Evolutionary conservation across 2,329 filamentous ascomycete species (phyloP).

Genomic region (Neophaeococcomyces aloes): DNA sequence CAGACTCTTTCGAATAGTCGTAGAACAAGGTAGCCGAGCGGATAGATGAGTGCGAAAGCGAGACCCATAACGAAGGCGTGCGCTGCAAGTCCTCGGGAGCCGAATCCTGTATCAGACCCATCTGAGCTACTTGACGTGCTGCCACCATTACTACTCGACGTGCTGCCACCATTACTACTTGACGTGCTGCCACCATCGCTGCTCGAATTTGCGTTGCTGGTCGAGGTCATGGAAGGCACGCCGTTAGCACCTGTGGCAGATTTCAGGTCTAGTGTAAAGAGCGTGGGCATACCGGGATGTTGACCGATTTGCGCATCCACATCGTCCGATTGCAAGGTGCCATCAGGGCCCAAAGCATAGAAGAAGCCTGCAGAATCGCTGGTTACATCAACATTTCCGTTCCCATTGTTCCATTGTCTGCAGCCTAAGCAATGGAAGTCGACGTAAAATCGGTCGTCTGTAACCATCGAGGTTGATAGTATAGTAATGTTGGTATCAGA

Average conservation of each 20-base stretch:
- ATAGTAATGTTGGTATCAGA: slow-evolving; percentile 36
- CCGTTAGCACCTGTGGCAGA: slow-evolving; percentile 39
- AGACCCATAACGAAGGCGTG: slow-evolving; percentile 45
- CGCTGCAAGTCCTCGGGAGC: slow-evolving; percentile 18
- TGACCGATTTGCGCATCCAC: slow-evolving; percentile 38
- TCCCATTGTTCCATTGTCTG: slow-evolving; percentile 37
- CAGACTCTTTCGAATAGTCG: slow-evolving; percentile 41
- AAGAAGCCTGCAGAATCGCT: slow-evolving; percentile 41
- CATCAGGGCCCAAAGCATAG: slow-evolving; percentile 46
- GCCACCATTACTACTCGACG: too few species aligned
- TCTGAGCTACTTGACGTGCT: too few species aligned
- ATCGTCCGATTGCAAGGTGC: slow-evolving; percentile 33
- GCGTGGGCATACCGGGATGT: slow-evolving; percentile 35
- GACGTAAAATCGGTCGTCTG: slow-evolving; percentile 35
- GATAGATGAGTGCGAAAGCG: slow-evolving; percentile 46
- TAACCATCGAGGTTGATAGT: slow-evolving; percentile 40
- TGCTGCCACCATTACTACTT: too few species aligned
- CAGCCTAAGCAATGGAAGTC: slow-evolving; percentile 46
- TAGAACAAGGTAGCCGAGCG: slow-evolving; percentile 45
- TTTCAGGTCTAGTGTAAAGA: slow-evolving; percentile 48
- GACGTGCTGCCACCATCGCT: too few species aligned
- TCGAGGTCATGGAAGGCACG: slow-evolving; percentile 29
- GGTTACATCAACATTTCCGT: slow-evolving; percentile 42
- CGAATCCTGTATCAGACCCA: slow-evolving; percentile 1
- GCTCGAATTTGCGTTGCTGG: slow-evolving; percentile 23